These are phyloP conservation scores for Phytophthora sp. DNA, from an alignment of 352 stramenopile species.

Conservation along the genomic window DNA sequence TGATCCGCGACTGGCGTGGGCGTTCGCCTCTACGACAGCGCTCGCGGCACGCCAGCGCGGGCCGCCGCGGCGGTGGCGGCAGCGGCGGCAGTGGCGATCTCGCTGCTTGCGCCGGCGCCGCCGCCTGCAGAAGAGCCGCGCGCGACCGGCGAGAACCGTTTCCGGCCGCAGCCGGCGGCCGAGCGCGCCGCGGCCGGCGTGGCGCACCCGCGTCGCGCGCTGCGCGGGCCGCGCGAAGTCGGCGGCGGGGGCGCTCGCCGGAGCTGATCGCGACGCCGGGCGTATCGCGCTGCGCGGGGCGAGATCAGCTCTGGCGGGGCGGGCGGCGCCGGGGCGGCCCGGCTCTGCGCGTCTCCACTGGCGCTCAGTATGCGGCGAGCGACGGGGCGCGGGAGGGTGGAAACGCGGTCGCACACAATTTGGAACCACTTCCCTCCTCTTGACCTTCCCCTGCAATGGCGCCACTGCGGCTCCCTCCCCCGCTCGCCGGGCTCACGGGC, in stretches of 20 bases:
- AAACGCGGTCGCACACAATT: constrained; percentile 26
- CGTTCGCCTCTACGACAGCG: constrained; percentile 22
- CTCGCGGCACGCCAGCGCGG: not conserved
- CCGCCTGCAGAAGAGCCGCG: constrained; percentile 24
- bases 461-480: constrained; percentile 38
- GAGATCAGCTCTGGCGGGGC: constrained; percentile 28
- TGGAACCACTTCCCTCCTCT: constrained; percentile 25
- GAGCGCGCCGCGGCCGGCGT: not conserved
- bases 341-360: constrained; percentile 7
- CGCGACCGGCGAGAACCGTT: constrained; percentile 13
- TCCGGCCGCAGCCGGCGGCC: not conserved
- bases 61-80: too few relatives aligned
- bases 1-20: constrained; percentile 40
- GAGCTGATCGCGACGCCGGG: not conserved
- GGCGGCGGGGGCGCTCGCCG: not conserved
- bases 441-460: constrained; percentile 43
- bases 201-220: not conserved
- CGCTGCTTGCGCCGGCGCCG: not conserved
- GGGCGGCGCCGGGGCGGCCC: not conserved
- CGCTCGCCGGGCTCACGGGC: not conserved
- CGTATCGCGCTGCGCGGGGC: constrained; percentile 3
- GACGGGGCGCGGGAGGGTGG: constrained; percentile 15
- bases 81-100: too few relatives aligned
- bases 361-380: constrained; percentile 3
- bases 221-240: too few relatives aligned